Percentiles rank a stretch among this genome's conserved stretches.
phyloP scores from a whole-genome alignment of 2,329 filamentous ascomycete species.

The Hypoxylon rubiginosum region DNA sequence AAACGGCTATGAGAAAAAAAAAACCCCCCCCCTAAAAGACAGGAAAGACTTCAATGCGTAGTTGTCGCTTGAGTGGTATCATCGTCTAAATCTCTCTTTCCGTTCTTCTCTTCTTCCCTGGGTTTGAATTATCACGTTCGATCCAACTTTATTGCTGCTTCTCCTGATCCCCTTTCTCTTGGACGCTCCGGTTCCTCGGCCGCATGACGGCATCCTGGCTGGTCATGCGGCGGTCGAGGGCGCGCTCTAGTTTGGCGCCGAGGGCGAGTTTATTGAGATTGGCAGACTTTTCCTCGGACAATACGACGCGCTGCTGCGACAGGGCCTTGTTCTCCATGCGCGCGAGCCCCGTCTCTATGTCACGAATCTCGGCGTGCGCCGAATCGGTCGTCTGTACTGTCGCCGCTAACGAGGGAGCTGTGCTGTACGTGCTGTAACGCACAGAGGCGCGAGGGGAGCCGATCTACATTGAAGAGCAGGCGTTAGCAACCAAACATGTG shows the following conservation, averaged over 20 bases:
- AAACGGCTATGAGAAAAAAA: conserved; percentile 13
- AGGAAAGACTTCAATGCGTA: conserved; percentile 15
- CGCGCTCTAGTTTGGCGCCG: conserved; percentile 90
- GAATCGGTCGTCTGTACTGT: conserved; percentile 68
- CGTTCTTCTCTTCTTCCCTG: not conserved
- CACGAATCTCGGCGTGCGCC: conserved; percentile 69
- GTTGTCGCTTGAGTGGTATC: conserved; percentile 38
- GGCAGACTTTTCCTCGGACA: conserved; percentile 83
- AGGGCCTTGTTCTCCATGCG: conserved; percentile 93
- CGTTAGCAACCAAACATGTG: conserved; percentile 20
- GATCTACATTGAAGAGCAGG: conserved; percentile 36
- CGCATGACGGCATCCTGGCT: conserved; percentile 90
- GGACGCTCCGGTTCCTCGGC: conserved; percentile 60
- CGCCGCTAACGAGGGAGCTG: conserved; percentile 70
- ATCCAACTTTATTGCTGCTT: conserved; percentile 31
- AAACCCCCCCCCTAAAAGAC: too few species aligned
- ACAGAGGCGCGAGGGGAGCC: conserved; percentile 65
- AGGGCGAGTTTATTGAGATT: conserved; percentile 88
- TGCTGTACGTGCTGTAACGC: conserved; percentile 72
- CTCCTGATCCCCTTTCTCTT: conserved; percentile 43
- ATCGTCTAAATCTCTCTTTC: conserved; percentile 20
- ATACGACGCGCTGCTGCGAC: conserved; percentile 82
- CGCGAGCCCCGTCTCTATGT: conserved; percentile 83
- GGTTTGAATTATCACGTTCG: not conserved
- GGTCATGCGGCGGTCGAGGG: conserved; percentile 86